Evolutionary conservation across 2,329 filamentous ascomycete species (phyloP), one percentile per base, ranked within the genome.

Genomic region (Botrytis elliptica): DNA sequence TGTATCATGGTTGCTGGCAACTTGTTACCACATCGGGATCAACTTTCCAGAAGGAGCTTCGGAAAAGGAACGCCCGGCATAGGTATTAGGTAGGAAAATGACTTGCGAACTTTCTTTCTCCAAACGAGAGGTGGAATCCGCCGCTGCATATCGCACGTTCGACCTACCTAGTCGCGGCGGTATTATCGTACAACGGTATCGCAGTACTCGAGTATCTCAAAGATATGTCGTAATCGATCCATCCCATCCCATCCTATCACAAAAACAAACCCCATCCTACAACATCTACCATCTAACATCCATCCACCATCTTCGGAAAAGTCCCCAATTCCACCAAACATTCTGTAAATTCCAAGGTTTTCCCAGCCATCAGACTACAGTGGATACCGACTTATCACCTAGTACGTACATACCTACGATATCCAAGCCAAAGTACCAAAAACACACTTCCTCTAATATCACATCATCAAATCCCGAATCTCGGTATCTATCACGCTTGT

Each of bases 401-500:
- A 49, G 44, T 49, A 49, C 8, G 3, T 10, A 49, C 8, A 1
- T 10, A 49, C 4, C 20, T 20, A 46, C 5, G 8, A 16, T 16
- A 44, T 12, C 12, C 40, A 44, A 44, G 42, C 3, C 12, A 18
- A 44, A 44, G 42, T 52, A 52, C 49, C 25, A n/a, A 52, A 52
- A 40, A 40, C 36, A 25, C 40, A 42, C 10, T 8, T 38, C 18
- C 46, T n/a, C 44, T 29, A 38, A 59, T 59, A 42, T 42, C 40
- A 42, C 52, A 25, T 44, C 38, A 16, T 36, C 52, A 70, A 25
- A 70, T 70, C 36, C 67, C 52, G 52, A 70, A 60, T n/a, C 40
- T 70, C 67, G 55, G 67, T n/a, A 60, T 70, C 67, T 60, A 44
- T 46, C 44, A 10, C 44, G 44, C 65, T 33, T 33, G 33, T 33